Evolutionary conservation across 495 filamentous ascomycete genomes (phyloP), one percentile per base, ranked within the genome.

Genomic region (Tuber brumale): DNA sequence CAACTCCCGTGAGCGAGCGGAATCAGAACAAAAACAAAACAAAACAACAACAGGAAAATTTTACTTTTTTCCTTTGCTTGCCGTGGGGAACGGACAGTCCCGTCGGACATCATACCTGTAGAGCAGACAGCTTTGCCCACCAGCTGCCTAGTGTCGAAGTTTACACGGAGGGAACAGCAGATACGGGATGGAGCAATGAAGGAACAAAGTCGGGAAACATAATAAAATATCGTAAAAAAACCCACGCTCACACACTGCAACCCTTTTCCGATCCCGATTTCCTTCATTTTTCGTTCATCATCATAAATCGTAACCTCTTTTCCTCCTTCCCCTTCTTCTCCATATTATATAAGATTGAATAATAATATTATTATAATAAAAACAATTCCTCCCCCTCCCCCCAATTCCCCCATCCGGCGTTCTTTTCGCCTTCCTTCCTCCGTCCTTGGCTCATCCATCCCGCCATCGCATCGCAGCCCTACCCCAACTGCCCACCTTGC

Each of bases 171-270:
- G 14, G 57, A 66, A 66, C n/a, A 16, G n/a, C 14, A 31, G n/a
- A 18, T 66, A 18, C 57, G n/a, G 27, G 57, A 27, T 27, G 10
- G 57, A 66, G n/a, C 10, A 18, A 66, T 16, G 12, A 8, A 31
- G 14, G 57, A 66, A 31, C 57, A 66, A 66, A 14, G 57, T 18
- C 57, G 27, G n/a, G 27, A 66, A 66, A 66, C 57, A 66, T 66
- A 66, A 66, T 66, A 6, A 66, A 66, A 66, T 66, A 66, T 66
- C 57, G 57, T 66, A 66, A 66, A 66, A 66, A 66, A 66, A 16
- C 51, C 57, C n/a, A 31, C 27, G 14, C 27, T n/a, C 27, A 16
- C 57, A 16, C n/a, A 31, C n/a, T 16, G 9, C 5, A 31, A 31
- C 14, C 57, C 5, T 18, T 61, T 31, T 16, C 57, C 57, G 57